phyloP scores from a whole-genome alignment of 148 eudicot species.

The Rhododendron molle region DNA sequence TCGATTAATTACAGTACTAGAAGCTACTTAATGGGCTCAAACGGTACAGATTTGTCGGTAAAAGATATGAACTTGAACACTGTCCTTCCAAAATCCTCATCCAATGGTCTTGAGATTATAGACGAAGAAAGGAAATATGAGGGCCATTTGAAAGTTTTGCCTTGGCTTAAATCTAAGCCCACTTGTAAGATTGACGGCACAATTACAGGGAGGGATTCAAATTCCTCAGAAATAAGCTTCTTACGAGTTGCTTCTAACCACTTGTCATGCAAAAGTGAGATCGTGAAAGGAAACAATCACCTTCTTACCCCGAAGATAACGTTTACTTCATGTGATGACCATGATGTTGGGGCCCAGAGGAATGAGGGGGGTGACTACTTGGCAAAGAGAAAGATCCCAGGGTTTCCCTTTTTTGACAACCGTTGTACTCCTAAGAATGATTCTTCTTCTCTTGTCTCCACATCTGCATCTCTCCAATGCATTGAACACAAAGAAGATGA shows the following conservation, averaged over 20 bases:
- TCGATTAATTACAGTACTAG: conserved; percentile 14
- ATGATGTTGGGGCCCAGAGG: conserved; percentile 17
- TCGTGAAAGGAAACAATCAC: conserved; percentile 18
- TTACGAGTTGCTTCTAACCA: conserved; percentile 17
- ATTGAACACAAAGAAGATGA: conserved; percentile 21
- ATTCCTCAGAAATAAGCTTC: conserved; percentile 15
- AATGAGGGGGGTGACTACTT: conserved; percentile 19
- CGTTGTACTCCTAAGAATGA: conserved; percentile 26
- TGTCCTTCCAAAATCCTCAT: conserved; percentile 33
- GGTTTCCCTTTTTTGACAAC: conserved; percentile 43
- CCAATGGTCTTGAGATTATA: conserved; percentile 16
- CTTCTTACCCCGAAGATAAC: conserved; percentile 3
- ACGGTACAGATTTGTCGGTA: conserved; percentile 26
- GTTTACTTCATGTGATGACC: conserved; percentile 25
- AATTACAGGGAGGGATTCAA: conserved; percentile 22
- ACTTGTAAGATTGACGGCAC: conserved; percentile 23
- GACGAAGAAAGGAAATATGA: conserved; percentile 29
- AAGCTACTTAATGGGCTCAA: conserved; percentile 27
- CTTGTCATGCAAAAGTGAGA: conserved; percentile 16
- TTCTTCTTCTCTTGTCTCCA: conserved; percentile 18
- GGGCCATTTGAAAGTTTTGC: conserved; percentile 37
- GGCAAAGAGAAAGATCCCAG: conserved; percentile 48
- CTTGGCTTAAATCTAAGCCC: conserved; percentile 60
- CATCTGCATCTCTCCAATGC: conserved; percentile 21
- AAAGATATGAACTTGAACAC: conserved; percentile 48